Conservation (phyloP, 176 grass and related monocot species). For the Saccharum officinarum region DNA sequence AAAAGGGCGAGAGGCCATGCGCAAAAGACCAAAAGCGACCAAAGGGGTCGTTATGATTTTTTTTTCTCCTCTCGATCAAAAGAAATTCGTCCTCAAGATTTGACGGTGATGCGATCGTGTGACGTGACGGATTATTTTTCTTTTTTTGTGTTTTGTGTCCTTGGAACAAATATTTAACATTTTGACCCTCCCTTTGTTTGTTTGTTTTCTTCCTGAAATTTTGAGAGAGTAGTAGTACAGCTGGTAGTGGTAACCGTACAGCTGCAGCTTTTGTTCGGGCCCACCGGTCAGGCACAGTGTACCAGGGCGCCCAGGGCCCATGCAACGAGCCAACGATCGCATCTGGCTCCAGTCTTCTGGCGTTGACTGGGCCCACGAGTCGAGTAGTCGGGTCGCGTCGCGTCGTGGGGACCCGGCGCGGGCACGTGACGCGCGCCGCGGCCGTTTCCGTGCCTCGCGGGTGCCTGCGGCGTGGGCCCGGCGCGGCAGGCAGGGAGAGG, state of each 20-base stretch:
- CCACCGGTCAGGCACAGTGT: background rate
- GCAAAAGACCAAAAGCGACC: background rate
- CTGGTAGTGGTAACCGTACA: background rate
- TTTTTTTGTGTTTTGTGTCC: background rate
- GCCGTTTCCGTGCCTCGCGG: background rate
- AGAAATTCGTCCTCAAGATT: background rate
- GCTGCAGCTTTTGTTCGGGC: constrained; percentile 10
- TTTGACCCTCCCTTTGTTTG: background rate
- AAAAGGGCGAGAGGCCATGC: background rate
- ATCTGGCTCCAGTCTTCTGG: background rate
- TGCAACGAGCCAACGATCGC: background rate
- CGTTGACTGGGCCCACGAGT: constrained; percentile 20
- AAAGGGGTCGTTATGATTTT: constrained; percentile 16
- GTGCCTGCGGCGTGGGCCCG: background rate
- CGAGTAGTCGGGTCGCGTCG: background rate
- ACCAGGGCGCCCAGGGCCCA: too few species aligned
- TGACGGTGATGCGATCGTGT: constrained; percentile 42
- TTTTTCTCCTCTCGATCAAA: background rate
- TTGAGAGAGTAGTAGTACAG: background rate
- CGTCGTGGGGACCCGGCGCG: too few species aligned
- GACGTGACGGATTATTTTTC: background rate
- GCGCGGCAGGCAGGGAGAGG: background rate
- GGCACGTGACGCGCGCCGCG: background rate
- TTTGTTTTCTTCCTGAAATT: too few species aligned
- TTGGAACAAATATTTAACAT: background rate